These are phyloP conservation scores for Chrysanthemum seticuspe DNA, from an alignment of 129 eudicot species.

Conservation along the genomic window DNA sequence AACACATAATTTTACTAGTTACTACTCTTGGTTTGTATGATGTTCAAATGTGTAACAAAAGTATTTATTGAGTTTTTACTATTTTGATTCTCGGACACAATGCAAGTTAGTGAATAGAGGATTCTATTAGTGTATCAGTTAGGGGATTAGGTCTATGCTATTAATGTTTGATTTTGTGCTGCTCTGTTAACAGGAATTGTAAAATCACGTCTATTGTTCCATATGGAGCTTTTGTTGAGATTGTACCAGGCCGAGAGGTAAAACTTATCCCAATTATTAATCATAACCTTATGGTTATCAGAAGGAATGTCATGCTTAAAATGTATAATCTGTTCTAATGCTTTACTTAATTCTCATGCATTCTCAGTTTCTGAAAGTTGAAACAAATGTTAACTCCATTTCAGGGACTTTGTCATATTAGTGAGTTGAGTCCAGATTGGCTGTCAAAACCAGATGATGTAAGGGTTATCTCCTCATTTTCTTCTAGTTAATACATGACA, in stretches of 20 bases:
- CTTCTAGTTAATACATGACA: constrained; percentile 1
- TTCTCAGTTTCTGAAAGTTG: constrained; percentile 1
- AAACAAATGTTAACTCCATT: background rate
- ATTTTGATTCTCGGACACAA: background rate
- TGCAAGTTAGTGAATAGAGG: background rate
- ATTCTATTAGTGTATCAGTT: background rate
- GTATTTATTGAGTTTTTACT: background rate
- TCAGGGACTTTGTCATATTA: constrained; percentile 99
- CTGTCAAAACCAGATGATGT: constrained; percentile 93
- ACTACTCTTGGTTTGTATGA: background rate
- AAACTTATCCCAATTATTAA: constrained; percentile 12
- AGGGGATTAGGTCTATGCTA: background rate
- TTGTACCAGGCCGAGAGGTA: constrained; percentile 98
- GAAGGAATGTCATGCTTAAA: constrained; percentile 6
- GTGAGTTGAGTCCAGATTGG: constrained; percentile 86
- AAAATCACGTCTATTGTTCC: constrained; percentile 86
- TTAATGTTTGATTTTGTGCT: constrained; percentile 13
- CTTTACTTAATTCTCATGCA: background rate
- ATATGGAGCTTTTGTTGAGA: constrained; percentile 92
- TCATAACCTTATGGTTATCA: background rate
- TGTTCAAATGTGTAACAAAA: background rate
- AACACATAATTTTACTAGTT: background rate
- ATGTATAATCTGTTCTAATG: background rate
- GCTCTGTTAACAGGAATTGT: constrained; percentile 65
- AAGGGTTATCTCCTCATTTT: constrained; percentile 31